Percentiles rank a stretch among this genome's conserved stretches.
These are phyloP conservation scores for Hanseniaspora sp. DNA, from an alignment of 1,139 yeast species.

Conservation along the genomic window DNA sequence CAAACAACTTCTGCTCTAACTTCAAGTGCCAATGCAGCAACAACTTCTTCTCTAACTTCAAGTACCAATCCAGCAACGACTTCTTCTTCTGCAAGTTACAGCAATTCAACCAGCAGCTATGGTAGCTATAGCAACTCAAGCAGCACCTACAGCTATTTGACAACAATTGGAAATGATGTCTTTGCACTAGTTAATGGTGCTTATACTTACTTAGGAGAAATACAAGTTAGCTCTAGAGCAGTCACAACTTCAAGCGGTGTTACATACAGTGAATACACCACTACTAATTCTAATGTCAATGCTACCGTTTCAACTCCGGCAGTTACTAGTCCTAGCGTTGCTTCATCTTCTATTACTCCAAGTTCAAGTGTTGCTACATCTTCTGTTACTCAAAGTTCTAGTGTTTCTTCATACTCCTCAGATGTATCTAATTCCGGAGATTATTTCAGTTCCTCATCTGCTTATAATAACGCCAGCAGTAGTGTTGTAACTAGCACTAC, in stretches of 20 bases:
- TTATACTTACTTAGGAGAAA: background rate
- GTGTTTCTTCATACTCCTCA: no score
- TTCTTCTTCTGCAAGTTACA: background rate
- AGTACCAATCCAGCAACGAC: no score
- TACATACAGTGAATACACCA: background rate
- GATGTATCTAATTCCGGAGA: no score
- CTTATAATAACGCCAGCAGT: no score
- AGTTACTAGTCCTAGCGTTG: background rate
- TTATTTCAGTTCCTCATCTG: no score
- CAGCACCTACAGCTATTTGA: background rate
- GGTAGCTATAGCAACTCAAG: background rate
- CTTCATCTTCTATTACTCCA: background rate
- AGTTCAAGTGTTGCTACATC: background rate
- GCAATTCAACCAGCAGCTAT: background rate
- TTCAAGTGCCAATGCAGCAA: slow-evolving; percentile 2
- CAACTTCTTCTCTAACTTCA: background rate
- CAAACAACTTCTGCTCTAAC: background rate
- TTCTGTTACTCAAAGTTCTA: no score
- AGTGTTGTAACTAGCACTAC: no score
- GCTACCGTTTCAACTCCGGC: background rate
- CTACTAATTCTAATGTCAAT: background rate
- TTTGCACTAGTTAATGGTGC: background rate
- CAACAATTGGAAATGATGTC: slow-evolving; percentile 2
- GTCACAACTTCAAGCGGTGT: background rate
- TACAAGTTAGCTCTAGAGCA: background rate